A percentile compares a stretch with the other conserved stretches of the same genome.
phyloP scores from a whole-genome alignment of 495 filamentous ascomycete species.

The Aspergillus campestris region DNA sequence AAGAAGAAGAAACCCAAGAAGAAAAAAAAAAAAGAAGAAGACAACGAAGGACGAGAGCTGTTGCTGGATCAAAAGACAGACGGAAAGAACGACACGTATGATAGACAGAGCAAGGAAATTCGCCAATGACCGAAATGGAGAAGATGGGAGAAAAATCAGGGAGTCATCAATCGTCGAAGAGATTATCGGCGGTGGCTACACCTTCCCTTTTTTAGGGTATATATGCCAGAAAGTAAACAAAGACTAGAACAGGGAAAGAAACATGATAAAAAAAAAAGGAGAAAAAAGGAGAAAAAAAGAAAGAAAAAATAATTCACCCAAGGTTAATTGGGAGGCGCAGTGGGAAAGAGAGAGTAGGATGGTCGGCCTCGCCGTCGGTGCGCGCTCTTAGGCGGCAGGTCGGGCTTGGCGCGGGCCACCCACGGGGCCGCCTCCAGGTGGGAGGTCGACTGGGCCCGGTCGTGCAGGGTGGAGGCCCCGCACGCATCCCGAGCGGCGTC shows the following conservation, averaged over 20 bases:
- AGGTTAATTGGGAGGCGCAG: constrained; percentile 11
- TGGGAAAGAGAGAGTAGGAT: constrained; percentile 41
- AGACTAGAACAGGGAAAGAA: not conserved
- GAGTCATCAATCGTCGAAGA: too few species aligned
- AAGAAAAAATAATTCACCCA: constrained; percentile 1
- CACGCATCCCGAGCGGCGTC: constrained; percentile 17
- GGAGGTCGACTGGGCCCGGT: constrained; percentile 32
- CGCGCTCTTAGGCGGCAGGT: constrained; percentile 2
- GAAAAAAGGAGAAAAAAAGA: constrained; percentile 5
- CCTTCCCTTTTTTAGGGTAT: too few species aligned
- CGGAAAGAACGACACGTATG: too few species aligned
- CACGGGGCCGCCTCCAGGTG: constrained; percentile 17
- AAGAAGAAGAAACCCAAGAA: constrained; percentile 3
- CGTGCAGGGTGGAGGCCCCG: constrained; percentile 18
- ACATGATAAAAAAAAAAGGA: constrained; percentile 3
- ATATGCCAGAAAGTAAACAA: not conserved
- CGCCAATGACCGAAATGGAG: too few species aligned
- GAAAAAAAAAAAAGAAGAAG: not conserved
- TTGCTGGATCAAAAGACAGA: too few species aligned
- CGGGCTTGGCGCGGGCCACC: constrained; percentile 3
- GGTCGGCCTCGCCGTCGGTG: constrained; percentile 23
- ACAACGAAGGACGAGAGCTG: not conserved
- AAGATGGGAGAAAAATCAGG: too few species aligned
- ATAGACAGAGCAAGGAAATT: too few species aligned
- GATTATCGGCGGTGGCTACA: too few species aligned